A percentile compares a stretch with the other conserved stretches of the same genome.
These are phyloP conservation scores for Aulographum hederae DNA, from an alignment of 2,329 filamentous ascomycete species.

Conservation along the genomic window DNA sequence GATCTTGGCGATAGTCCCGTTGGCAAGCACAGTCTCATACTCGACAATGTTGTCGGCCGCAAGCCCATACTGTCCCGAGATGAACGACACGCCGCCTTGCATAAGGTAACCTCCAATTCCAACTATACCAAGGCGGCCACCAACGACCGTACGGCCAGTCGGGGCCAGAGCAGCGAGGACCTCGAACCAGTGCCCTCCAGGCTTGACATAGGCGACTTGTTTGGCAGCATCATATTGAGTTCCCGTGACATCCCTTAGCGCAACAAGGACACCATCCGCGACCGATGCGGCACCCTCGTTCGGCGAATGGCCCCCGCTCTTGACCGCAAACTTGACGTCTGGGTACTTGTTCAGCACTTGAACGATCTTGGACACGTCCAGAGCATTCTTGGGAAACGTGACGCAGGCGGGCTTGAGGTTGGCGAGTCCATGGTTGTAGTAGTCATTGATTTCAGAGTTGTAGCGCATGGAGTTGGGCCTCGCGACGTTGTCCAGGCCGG, in stretches of 20 bases:
- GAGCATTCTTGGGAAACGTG: slow-evolving; percentile 14
- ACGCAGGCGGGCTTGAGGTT: slow-evolving; percentile 18
- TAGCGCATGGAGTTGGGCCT: too few relatives aligned
- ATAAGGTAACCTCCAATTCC: slow-evolving; percentile 3
- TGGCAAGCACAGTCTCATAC: background rate
- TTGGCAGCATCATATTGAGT: slow-evolving; percentile 17
- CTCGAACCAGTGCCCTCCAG: slow-evolving; percentile 22
- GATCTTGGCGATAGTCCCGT: background rate
- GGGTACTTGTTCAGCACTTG: slow-evolving; percentile 13
- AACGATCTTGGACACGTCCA: slow-evolving; percentile 17
- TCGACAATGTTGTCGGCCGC: slow-evolving; percentile 1
- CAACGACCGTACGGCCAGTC: slow-evolving; percentile 16
- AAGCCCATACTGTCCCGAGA: slow-evolving; percentile 4
- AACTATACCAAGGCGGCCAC: slow-evolving; percentile 10
- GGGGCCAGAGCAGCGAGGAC: slow-evolving; percentile 17
- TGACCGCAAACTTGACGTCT: slow-evolving; percentile 17
- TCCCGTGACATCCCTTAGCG: slow-evolving; percentile 10
- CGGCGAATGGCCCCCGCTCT: slow-evolving; percentile 22
- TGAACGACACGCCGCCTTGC: slow-evolving; percentile 3
- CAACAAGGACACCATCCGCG: slow-evolving; percentile 19
- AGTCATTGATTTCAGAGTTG: slow-evolving; percentile 5
- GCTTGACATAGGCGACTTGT: slow-evolving; percentile 19
- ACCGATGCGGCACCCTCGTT: slow-evolving; percentile 17
- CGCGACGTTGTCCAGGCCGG: too few relatives aligned
- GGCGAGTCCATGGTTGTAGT: slow-evolving; percentile 17